phyloP scores from a whole-genome alignment of 441 rosid genomes.

The Isatis lusitanica region DNA sequence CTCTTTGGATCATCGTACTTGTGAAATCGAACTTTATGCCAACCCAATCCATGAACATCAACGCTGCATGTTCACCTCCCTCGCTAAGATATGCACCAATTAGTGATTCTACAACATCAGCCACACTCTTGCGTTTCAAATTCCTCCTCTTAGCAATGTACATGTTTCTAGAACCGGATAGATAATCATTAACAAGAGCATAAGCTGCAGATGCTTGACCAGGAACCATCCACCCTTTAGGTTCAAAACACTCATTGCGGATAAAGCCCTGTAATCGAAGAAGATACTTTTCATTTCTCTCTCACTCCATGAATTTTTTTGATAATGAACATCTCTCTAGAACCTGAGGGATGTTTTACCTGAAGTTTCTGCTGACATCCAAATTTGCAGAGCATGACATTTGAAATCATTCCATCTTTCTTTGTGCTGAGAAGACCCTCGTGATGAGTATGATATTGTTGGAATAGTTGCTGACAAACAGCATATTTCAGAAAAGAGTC shows the following conservation, averaged over 20 bases:
- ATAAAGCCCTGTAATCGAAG: constrained; percentile 70
- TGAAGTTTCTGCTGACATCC: constrained; percentile 74
- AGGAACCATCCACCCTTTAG: constrained; percentile 71
- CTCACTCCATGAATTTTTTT: background rate
- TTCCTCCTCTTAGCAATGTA: constrained; percentile 46
- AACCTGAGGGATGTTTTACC: constrained; percentile 42
- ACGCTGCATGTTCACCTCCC: constrained; percentile 71
- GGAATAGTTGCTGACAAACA: constrained; percentile 70
- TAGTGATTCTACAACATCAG: constrained; percentile 87
- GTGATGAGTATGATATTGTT: constrained; percentile 48
- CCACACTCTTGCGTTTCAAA: constrained; percentile 63
- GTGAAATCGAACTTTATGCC: constrained; percentile 62
- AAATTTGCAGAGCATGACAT: constrained; percentile 63
- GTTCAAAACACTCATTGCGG: constrained; percentile 69
- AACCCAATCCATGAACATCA: constrained; percentile 68
- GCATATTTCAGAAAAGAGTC: constrained; percentile 93
- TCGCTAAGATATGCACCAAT: constrained; percentile 77
- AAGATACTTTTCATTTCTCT: background rate
- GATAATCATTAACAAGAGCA: constrained; percentile 41
- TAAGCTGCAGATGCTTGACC: constrained; percentile 47
- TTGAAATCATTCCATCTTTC: constrained; percentile 64
- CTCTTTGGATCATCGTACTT: constrained; percentile 38
- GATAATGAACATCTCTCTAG: background rate
- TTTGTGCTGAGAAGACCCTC: constrained; percentile 81
- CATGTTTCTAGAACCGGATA: constrained; percentile 44